These are phyloP conservation scores for Caloboletus firmus DNA, from an alignment of 1,284 basidiomycete genomes.

Conservation along the genomic window DNA sequence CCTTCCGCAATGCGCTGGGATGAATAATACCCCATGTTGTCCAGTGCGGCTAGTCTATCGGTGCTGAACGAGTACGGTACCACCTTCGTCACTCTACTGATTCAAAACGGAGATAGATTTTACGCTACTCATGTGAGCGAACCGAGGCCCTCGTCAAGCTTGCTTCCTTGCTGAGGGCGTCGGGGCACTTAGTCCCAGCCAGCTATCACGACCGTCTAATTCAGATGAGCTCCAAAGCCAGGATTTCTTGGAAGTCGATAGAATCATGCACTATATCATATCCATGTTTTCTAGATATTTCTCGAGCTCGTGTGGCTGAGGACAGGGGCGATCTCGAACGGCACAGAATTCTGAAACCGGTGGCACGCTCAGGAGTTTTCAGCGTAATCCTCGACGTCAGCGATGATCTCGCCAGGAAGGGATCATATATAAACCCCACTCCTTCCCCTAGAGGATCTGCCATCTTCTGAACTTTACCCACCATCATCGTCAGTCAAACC, in stretches of 20 bases:
- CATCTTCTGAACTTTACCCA: neutral
- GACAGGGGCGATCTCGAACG: neutral
- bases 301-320: neutral
- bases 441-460: neutral
- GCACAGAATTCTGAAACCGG: neutral
- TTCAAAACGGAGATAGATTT: too few species aligned
- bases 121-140: too few species aligned
- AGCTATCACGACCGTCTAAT: too few species aligned
- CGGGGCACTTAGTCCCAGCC: neutral
- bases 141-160: too few species aligned
- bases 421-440: conserved; percentile 3
- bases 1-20: conserved; percentile 84
- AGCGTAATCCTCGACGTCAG: conserved; percentile 12
- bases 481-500: neutral
- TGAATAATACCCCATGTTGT: conserved; percentile 35
- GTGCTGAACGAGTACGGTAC: neutral
- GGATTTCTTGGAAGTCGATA: neutral
- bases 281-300: neutral
- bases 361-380: conserved; percentile 2
- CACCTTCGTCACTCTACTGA: neutral
- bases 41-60: neutral
- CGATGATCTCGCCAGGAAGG: neutral
- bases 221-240: neutral
- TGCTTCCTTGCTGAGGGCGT: neutral
- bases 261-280: neutral